Base-by-base conservation (phyloP, 2,329 filamentous ascomycete species). In the Fusarium neocosmosporiellum region DNA sequence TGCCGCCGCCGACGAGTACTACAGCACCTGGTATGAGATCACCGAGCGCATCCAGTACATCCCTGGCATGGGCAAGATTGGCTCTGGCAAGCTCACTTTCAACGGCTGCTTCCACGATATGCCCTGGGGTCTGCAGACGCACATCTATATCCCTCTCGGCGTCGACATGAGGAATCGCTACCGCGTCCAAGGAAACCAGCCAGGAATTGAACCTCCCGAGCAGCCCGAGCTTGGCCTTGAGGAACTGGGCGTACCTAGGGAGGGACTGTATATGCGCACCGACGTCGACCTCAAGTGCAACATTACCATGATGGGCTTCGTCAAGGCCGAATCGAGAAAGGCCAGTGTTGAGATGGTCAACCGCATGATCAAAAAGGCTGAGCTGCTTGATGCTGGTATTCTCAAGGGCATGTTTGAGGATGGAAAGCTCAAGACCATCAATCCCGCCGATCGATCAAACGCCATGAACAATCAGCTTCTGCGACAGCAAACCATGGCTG, bases 21-120 rank as follows among this genome's bases (percentile, higher is more conserved):
- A 92, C 81, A 90, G 90, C 70, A 92, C 91, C 33, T 93, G 91
- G 91, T 93, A 93, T 80, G 90, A 93, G 81, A 93, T 93, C 77
- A 88, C 84, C 65, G 88, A 93, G 84, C 88, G 90, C 76, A 91
- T 93, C 67, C 91, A 92, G 78, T 89, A 90, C 74, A 83, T 93
- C 7, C 91, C 91, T 0, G 91, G 91, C 36, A 83, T 92, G 63
- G 91, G 91, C 73, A 89, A 85, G 81, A 85, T 91, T 67, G 90
- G 90, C 27, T 89, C 89, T 5, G 88, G 90, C 78, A 88, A 89
- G 77, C 91, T 93, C 81, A 87, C 85, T 54, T 93, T 93, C 83
- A 92, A 90, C 68, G 91, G 90, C 67, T 92, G 91, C 78, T 93
- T 93, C 79, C 91, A 93, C 78, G 88, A 93, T 79, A 89, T 92